These are phyloP conservation scores for Thinopyrum elongatum DNA, from an alignment of 176 grass and related monocot genomes.

Conservation along the genomic window DNA sequence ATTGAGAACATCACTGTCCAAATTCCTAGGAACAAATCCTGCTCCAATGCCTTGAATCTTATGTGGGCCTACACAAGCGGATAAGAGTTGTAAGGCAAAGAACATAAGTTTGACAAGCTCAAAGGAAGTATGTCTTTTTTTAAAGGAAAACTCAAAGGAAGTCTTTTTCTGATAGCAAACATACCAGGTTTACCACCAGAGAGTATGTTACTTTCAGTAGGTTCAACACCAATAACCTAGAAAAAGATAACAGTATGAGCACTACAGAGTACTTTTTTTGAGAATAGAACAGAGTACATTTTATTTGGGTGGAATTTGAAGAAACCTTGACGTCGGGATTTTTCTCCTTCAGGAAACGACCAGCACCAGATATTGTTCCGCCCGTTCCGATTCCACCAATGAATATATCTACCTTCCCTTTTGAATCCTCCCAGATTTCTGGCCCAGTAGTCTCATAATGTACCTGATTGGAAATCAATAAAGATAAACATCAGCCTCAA, in stretches of 20 bases:
- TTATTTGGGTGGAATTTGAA: background rate
- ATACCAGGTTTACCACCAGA: slow-evolving; percentile 94
- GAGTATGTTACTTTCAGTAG: slow-evolving; percentile 92
- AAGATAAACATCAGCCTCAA: background rate
- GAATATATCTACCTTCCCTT: slow-evolving; percentile 89
- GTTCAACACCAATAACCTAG: slow-evolving; percentile 92
- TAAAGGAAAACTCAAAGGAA: background rate
- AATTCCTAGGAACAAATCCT: slow-evolving; percentile 88
- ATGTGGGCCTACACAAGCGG: slow-evolving; percentile 69
- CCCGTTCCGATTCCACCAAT: slow-evolving; percentile 94
- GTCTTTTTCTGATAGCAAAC: background rate
- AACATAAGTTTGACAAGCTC: slow-evolving; percentile 23
- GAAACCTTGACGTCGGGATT: slow-evolving; percentile 93
- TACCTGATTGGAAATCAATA: slow-evolving; percentile 49
- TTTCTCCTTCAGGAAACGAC: slow-evolving; percentile 77
- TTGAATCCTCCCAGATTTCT: slow-evolving; percentile 99
- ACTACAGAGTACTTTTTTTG: background rate
- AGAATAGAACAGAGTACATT: slow-evolving; percentile 8
- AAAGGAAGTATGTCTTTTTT: background rate
- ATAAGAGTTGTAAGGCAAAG: slow-evolving; percentile 13
- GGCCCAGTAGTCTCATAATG: slow-evolving; percentile 95
- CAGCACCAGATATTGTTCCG: slow-evolving; percentile 88
- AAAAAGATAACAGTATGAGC: slow-evolving; percentile 7
- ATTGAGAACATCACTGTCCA: slow-evolving; percentile 73
- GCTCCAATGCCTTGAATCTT: slow-evolving; percentile 98